Evolutionary conservation across 441 rosid species (phyloP).

Genomic region (Populus hybrid): DNA sequence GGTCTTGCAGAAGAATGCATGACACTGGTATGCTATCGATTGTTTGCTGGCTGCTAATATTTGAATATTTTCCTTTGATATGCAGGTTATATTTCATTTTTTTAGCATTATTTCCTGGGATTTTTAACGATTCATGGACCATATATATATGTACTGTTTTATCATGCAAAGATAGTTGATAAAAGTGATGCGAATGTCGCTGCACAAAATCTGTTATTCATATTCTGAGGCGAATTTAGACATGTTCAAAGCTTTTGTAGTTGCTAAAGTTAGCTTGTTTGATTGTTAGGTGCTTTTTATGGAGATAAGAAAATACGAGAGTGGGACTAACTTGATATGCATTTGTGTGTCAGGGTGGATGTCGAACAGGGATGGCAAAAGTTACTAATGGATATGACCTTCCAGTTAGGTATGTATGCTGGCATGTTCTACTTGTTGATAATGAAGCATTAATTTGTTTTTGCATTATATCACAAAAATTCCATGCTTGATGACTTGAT

Average conservation of each 20-base stretch:
- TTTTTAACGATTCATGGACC: neutral
- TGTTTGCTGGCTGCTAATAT: conserved; percentile 1
- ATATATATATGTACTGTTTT: neutral
- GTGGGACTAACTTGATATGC: conserved; percentile 13
- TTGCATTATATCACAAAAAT: neutral
- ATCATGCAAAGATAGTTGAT: neutral
- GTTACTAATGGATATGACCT: conserved; percentile 97
- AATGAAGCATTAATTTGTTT: neutral
- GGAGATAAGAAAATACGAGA: conserved; percentile 6
- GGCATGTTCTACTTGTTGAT: neutral
- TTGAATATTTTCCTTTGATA: neutral
- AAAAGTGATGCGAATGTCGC: neutral
- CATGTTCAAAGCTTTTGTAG: neutral
- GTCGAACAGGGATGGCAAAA: conserved; percentile 98
- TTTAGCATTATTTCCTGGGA: neutral
- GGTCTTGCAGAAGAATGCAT: conserved; percentile 96
- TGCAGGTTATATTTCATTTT: neutral
- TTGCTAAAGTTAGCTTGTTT: conserved; percentile 8
- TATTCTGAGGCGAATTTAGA: neutral
- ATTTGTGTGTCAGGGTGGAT: conserved; percentile 75
- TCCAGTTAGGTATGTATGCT: conserved; percentile 76
- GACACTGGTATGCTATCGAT: conserved; percentile 56
- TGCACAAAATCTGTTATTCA: neutral
- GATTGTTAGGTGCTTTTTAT: conserved; percentile 11
- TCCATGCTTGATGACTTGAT: neutral